phyloP scores from a whole-genome alignment of 2,329 filamentous ascomycete genomes.

The Cytospora schulzeri region DNA sequence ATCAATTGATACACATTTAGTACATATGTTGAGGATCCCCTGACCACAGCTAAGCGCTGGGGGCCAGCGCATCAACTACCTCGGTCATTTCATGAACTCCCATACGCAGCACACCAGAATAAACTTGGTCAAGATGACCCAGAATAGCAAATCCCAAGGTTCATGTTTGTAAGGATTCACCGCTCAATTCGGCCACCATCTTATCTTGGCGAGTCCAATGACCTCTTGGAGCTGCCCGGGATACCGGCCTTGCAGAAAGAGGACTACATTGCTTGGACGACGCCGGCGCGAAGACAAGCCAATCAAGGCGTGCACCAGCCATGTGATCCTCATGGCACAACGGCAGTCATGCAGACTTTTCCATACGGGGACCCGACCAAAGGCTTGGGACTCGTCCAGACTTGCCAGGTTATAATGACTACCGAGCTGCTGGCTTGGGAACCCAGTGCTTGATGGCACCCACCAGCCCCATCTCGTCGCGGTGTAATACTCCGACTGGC shows the following conservation, averaged over 20 bases:
- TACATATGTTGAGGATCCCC: neutral
- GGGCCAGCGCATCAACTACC: neutral
- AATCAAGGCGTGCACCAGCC: slow-evolving; percentile 19
- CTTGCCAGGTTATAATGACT: slow-evolving; percentile 10
- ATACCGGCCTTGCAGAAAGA: slow-evolving; percentile 5
- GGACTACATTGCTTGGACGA: slow-evolving; percentile 16
- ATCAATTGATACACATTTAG: neutral
- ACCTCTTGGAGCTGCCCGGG: neutral
- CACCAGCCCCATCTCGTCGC: slow-evolving; percentile 4
- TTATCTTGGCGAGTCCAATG: neutral
- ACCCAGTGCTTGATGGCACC: slow-evolving; percentile 2
- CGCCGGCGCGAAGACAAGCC: slow-evolving; percentile 23
- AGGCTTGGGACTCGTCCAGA: slow-evolving; percentile 19
- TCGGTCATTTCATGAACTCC: neutral
- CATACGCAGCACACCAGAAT: neutral
- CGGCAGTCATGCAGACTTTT: slow-evolving; percentile 9
- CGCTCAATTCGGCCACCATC: neutral
- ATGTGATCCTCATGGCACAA: slow-evolving; percentile 11
- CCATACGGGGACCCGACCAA: slow-evolving; percentile 4
- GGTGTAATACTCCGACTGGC: slow-evolving; percentile 17
- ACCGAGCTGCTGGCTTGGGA: slow-evolving; percentile 18
- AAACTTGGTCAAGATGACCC: neutral
- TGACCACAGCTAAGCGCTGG: neutral
- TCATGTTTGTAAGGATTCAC: neutral
- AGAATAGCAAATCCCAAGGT: neutral